Conservation (phyloP, 1,139 yeast species). For the Kodamaea fungicola region DNA sequence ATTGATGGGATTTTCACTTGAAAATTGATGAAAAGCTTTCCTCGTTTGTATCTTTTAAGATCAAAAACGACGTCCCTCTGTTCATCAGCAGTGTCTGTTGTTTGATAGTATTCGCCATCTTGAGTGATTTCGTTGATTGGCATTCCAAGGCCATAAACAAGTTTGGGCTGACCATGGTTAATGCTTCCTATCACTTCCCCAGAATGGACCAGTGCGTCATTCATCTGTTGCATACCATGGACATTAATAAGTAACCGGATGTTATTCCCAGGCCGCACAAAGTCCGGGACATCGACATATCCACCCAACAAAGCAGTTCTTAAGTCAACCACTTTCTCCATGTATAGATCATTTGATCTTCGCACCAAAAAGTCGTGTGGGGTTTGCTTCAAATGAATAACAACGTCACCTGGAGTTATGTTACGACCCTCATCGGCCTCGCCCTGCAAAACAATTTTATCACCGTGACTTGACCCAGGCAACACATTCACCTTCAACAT, state of each 20-base stretch:
- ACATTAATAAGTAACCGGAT: conserved; percentile 39
- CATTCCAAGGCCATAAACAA: conserved; percentile 54
- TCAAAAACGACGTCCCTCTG: conserved; percentile 18
- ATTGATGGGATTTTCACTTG: conserved; percentile 35
- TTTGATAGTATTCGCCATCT: conserved; percentile 23
- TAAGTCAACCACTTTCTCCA: conserved; percentile 46
- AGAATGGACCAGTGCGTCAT: conserved; percentile 17
- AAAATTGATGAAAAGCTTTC: conserved; percentile 42
- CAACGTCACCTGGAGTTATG: conserved; percentile 63
- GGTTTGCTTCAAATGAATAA: conserved; percentile 39
- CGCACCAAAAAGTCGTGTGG: conserved; percentile 45
- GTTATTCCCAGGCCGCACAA: conserved; percentile 39
- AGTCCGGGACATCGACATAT: conserved; percentile 37
- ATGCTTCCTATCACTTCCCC: conserved; percentile 50
- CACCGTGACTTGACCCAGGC: conserved; percentile 53
- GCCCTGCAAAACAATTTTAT: conserved; percentile 48
- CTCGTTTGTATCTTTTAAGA: conserved; percentile 24
- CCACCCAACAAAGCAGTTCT: conserved; percentile 58
- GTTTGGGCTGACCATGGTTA: conserved; percentile 43
- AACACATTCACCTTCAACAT: conserved; percentile 48
- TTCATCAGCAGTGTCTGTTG: conserved; percentile 16
- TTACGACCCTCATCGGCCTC: conserved; percentile 64
- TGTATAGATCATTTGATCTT: conserved; percentile 44
- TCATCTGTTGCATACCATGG: conserved; percentile 30
- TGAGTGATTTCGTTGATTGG: conserved; percentile 52